Evolutionary conservation across 805 yeast species (phyloP).

Genomic region (Kodamaea sagamina): DNA sequence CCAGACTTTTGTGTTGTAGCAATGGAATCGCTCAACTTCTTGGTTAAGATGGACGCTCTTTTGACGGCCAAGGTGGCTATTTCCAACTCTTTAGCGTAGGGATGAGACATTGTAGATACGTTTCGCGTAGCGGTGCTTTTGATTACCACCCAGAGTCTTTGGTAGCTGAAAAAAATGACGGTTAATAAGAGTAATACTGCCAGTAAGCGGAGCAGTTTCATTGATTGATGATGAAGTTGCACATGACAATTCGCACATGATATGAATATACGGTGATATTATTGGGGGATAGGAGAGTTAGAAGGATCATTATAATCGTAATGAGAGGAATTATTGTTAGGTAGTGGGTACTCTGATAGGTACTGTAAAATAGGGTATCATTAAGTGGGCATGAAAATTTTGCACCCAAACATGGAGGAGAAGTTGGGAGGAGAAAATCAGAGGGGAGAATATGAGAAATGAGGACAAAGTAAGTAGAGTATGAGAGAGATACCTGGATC

Average conservation of each 20-base stretch:
- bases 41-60: constrained; percentile 78
- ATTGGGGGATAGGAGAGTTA: neutral
- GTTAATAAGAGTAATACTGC: constrained; percentile 10
- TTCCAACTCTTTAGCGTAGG: constrained; percentile 64
- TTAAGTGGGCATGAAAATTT: no score
- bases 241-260: constrained; percentile 11
- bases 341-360: no score
- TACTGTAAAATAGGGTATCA: no score
- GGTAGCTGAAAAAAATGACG: constrained; percentile 7
- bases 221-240: constrained; percentile 12
- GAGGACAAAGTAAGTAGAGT: no score
- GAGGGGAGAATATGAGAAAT: no score
- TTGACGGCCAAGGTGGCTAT: constrained; percentile 90
- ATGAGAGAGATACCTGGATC: no score
- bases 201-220: constrained; percentile 6
- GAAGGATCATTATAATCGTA: no score
- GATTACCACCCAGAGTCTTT: neutral
- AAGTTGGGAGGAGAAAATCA: no score
- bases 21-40: constrained; percentile 59
- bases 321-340: no score
- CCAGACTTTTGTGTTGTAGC: constrained; percentile 48
- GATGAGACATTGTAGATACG: constrained; percentile 20
- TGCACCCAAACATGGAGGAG: no score
- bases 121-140: neutral
- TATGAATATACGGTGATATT: neutral